phyloP scores from a whole-genome alignment of 257 asterid genomes.

The Paraleonurus japonicus region DNA sequence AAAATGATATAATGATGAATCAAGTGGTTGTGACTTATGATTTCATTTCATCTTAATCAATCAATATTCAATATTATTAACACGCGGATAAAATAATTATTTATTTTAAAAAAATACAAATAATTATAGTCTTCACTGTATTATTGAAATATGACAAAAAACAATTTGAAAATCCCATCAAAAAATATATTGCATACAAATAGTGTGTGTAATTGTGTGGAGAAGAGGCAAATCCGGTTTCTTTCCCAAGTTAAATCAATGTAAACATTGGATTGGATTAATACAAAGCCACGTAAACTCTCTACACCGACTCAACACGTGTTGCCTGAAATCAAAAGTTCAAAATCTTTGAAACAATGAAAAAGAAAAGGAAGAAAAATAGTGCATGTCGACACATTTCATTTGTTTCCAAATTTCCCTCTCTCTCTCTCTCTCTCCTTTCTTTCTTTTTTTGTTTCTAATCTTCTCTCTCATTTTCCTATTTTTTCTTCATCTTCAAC shows the following conservation, averaged over 20 bases:
- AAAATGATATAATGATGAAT: too few species aligned
- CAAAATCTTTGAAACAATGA: constrained; percentile 10
- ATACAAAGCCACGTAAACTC: constrained; percentile 20
- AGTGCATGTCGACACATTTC: constrained; percentile 33
- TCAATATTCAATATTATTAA: too few species aligned
- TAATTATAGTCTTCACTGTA: too few species aligned
- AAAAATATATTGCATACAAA: neutral
- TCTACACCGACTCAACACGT: neutral
- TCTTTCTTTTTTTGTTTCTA: neutral
- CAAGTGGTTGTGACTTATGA: too few species aligned
- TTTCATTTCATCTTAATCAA: too few species aligned
- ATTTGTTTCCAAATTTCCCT: constrained; percentile 21
- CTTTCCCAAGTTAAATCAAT: neutral
- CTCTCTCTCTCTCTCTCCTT: too few species aligned
- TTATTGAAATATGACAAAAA: too few species aligned
- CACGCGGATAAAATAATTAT: too few species aligned
- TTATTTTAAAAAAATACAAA: too few species aligned
- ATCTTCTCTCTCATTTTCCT: constrained; percentile 18
- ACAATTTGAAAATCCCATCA: too few species aligned
- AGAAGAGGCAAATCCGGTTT: neutral
- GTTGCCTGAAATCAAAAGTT: neutral
- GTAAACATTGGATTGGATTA: neutral
- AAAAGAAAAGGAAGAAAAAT: neutral
- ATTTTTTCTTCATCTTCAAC: constrained; percentile 11
- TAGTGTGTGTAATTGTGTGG: neutral